Evolutionary conservation across 2,329 filamentous ascomycete genomes (phyloP), one percentile per base, ranked within the genome.

Genomic region (Exophiala xenobiotica): DNA sequence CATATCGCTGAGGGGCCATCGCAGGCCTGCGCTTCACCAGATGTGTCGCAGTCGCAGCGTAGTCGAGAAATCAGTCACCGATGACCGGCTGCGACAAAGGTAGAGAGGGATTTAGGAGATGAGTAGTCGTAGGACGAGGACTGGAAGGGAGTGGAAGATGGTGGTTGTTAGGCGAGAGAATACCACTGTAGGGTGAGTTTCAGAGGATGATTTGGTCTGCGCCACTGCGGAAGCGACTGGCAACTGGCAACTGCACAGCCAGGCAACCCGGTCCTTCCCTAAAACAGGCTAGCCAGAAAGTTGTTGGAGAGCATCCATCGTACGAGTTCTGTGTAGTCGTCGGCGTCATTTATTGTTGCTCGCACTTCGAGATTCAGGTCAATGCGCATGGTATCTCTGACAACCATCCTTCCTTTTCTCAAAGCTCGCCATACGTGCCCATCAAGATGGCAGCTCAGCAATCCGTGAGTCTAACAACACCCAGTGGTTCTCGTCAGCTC

Each of bases 1-100:
- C 67, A 68, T 76, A 76, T 58, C 73, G 68, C 67, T 75, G 73
- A 64, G 72, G 72, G 70, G 70, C 74, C 73, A 76, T 76, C 61
- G 63, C 65, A 44, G 49, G 43, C 51, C 40, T 20, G 43, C 29
- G 19, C 20, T 19, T 23, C 20, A 18, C 8, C 27, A 37, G 24
- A n/a, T 29, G n/a, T 12, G 14, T 27, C 26, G n/a, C n/a, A n/a
- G n/a, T n/a, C n/a, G n/a, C n/a, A n/a, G n/a, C n/a, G n/a, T 43
- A 23, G 18, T 23, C 31, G 42, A 14, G 38, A n/a, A 22, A n/a
- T 24, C 1, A n/a, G 6, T 11, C 22, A n/a, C 22, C 20, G 38
- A 12, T 12, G 20, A 27, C 16, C 18, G 33, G 23, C 11, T 11
- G 27, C 24, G 12, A 33, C 11, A 18, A 38, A 37, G 37, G 27